phyloP scores from a whole-genome alignment of 2,329 filamentous ascomycete species.

The Acrocalymma vagum region DNA sequence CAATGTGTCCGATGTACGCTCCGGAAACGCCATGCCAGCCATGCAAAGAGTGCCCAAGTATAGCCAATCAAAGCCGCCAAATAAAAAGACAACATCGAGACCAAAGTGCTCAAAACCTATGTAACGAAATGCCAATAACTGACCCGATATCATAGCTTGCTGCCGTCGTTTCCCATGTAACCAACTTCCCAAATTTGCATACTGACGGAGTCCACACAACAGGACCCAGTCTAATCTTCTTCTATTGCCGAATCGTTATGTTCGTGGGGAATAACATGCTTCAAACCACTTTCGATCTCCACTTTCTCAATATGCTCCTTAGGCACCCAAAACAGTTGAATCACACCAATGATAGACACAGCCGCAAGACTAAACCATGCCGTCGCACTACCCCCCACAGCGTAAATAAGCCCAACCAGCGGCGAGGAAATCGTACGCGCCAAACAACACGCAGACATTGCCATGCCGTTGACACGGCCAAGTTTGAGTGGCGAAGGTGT shows the following conservation, averaged over 20 bases:
- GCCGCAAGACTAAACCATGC: slow-evolving; percentile 68
- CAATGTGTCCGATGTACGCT: too few relatives aligned
- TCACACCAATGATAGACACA: slow-evolving; percentile 63
- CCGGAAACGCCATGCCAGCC: too few relatives aligned
- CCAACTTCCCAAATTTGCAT: too few relatives aligned
- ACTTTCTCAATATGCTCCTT: slow-evolving; percentile 52
- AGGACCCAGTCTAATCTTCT: too few relatives aligned
- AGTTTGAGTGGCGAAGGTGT: slow-evolving; percentile 69
- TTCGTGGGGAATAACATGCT: slow-evolving; percentile 32
- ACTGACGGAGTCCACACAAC: too few relatives aligned
- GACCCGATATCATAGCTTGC: too few relatives aligned
- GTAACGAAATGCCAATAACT: too few relatives aligned
- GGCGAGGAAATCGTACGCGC: slow-evolving; percentile 75
- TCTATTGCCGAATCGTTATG: slow-evolving; percentile 35
- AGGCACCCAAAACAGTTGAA: slow-evolving; percentile 65
- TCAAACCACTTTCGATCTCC: slow-evolving; percentile 42
- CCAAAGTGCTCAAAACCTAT: too few relatives aligned
- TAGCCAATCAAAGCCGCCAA: too few relatives aligned
- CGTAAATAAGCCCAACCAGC: slow-evolving; percentile 72
- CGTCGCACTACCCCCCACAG: slow-evolving; percentile 66
- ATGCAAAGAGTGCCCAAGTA: too few relatives aligned
- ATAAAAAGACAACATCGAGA: too few relatives aligned
- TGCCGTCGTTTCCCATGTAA: too few relatives aligned
- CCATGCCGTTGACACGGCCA: slow-evolving; percentile 75
- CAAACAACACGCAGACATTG: slow-evolving; percentile 71